Conservation (phyloP, 352 stramenopile species). For the Thalassiosira exigua region DNA sequence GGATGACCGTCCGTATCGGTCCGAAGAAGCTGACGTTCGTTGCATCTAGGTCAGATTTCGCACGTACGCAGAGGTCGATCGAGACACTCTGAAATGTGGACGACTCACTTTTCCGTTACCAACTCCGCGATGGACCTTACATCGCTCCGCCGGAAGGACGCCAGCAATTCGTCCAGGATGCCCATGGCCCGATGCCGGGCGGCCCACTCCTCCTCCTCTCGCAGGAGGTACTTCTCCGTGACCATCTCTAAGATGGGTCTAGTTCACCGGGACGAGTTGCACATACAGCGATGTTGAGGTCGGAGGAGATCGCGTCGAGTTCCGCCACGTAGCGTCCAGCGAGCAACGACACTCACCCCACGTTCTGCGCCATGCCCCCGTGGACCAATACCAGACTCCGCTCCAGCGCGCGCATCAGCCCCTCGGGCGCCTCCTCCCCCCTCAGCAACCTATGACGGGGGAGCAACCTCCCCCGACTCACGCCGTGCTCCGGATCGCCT, state of each 20-base stretch:
- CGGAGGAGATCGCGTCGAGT: too few species aligned
- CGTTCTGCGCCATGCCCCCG: slow-evolving; percentile 69
- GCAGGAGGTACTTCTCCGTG: slow-evolving; percentile 71
- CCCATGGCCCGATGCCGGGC: slow-evolving; percentile 56
- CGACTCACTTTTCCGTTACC: slow-evolving; percentile 54
- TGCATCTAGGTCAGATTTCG: neutral
- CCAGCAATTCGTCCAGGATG: slow-evolving; percentile 69
- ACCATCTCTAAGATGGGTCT: slow-evolving; percentile 72
- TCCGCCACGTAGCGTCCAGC: too few species aligned
- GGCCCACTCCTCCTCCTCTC: slow-evolving; percentile 64
- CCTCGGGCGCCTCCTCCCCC: slow-evolving; percentile 54
- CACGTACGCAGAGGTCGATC: neutral
- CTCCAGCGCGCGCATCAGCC: slow-evolving; percentile 49
- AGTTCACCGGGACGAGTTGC: too few species aligned
- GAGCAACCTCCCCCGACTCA: slow-evolving; percentile 64
- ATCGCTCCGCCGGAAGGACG: slow-evolving; percentile 55
- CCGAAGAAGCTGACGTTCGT: slow-evolving; percentile 56
- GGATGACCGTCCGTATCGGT: slow-evolving; percentile 62
- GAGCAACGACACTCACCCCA: slow-evolving; percentile 41
- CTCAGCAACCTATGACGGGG: slow-evolving; percentile 59
- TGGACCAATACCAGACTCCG: slow-evolving; percentile 66
- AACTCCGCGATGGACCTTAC: slow-evolving; percentile 59
- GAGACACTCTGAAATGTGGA: neutral
- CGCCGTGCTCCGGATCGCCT: slow-evolving; percentile 61
- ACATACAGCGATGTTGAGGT: too few species aligned